Evolutionary conservation across 495 filamentous ascomycete genomes (phyloP).

Genomic region (Geoglossum glabrum): DNA sequence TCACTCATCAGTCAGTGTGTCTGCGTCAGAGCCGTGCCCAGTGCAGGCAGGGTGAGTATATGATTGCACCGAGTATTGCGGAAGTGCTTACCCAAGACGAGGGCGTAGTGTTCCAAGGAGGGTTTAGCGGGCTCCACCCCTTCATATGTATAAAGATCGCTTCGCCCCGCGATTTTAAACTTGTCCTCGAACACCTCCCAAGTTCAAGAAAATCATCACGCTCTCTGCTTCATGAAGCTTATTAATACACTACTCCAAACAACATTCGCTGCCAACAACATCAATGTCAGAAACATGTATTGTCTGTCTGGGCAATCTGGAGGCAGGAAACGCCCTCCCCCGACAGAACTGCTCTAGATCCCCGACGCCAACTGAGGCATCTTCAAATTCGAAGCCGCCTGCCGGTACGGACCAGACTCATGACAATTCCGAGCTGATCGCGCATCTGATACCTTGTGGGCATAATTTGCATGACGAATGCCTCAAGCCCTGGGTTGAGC

Average conservation of each 20-base stretch:
- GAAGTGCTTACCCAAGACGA: not conserved
- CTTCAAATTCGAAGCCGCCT: not conserved
- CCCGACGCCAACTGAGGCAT: not conserved
- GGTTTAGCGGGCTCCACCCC: not conserved
- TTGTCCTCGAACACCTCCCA: not conserved
- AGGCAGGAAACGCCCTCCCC: slow-evolving; percentile 24
- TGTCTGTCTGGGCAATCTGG: slow-evolving; percentile 85
- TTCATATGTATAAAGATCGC: slow-evolving; percentile 1
- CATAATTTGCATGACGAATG: slow-evolving; percentile 86
- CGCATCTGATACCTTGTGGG: slow-evolving; percentile 52
- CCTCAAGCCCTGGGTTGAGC: slow-evolving; percentile 77
- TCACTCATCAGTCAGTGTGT: too few species aligned
- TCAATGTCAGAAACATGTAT: slow-evolving; percentile 84
- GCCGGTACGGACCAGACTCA: slow-evolving; percentile 6
- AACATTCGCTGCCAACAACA: not conserved
- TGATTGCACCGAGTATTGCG: too few species aligned
- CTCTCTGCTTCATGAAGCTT: not conserved
- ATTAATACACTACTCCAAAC: not conserved
- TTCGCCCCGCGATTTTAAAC: slow-evolving; percentile 1
- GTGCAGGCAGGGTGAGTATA: too few species aligned
- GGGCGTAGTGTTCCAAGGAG: not conserved
- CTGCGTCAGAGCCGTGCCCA: too few species aligned
- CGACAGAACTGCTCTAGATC: not conserved
- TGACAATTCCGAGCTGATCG: slow-evolving; percentile 32
- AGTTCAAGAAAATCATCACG: not conserved